A percentile compares a stretch with the other conserved stretches of the same genome.
Conservation (phyloP, 768 basidiomycete species). For the Dioszegia hungarica region DNA sequence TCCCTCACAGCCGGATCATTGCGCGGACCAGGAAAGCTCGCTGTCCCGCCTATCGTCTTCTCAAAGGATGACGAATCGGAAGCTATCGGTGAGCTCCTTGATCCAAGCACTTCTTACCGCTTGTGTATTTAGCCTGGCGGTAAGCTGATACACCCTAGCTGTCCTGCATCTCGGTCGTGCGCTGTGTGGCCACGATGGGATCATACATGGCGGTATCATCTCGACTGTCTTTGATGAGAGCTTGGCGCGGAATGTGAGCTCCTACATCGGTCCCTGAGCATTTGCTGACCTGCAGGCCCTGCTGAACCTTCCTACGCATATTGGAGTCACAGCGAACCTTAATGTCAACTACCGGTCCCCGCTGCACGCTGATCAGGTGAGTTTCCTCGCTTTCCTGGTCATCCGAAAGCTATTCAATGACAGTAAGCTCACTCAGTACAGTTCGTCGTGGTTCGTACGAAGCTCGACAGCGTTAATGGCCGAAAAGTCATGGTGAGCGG, state of each 20-base stretch:
- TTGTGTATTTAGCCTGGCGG: too few species aligned
- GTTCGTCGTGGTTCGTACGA: conserved; percentile 78
- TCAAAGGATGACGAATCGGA: conserved; percentile 71
- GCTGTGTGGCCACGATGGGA: conserved; percentile 83
- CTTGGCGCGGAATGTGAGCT: conserved; percentile 66
- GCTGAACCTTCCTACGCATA: conserved; percentile 74
- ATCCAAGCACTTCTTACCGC: too few species aligned
- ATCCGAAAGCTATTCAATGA: not conserved
- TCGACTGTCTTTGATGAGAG: conserved; percentile 86
- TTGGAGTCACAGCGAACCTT: conserved; percentile 88
- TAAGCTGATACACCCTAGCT: too few species aligned
- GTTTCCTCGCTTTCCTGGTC: conserved; percentile 14
- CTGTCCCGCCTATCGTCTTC: conserved; percentile 71
- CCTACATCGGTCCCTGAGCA: not conserved
- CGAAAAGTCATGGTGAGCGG: conserved; percentile 72
- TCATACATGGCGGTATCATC: conserved; percentile 86
- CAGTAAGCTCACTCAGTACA: conserved; percentile 43
- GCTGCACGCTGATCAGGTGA: conserved; percentile 78
- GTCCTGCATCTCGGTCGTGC: conserved; percentile 79
- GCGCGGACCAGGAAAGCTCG: conserved; percentile 80
- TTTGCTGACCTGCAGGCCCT: conserved; percentile 59
- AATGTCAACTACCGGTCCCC: conserved; percentile 78
- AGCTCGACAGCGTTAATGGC: conserved; percentile 63
- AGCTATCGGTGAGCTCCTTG: conserved; percentile 52
- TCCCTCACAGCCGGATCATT: conserved; percentile 77